Evolutionary conservation across 1,284 basidiomycete genomes (phyloP).

Genomic region (Anthracocystis walkeri): DNA sequence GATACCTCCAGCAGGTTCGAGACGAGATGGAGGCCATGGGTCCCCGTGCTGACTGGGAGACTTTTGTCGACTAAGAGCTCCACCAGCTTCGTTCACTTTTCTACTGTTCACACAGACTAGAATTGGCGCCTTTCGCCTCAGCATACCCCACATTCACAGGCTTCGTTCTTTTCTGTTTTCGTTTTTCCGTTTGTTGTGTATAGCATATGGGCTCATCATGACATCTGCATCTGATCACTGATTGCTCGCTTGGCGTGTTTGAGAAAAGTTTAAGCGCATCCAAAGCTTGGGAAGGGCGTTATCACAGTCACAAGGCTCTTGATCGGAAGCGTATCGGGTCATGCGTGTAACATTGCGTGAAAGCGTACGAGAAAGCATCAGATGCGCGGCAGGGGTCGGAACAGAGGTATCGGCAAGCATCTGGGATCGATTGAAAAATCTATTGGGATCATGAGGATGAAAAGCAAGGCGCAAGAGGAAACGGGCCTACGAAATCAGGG

Average conservation of each 20-base stretch:
- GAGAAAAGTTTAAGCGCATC: no score
- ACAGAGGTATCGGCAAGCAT: conserved; percentile 1
- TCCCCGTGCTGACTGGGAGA: conserved; percentile 43
- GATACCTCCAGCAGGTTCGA: conserved; percentile 36
- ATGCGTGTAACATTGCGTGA: neutral
- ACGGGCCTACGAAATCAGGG: neutral
- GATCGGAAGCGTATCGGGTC: neutral
- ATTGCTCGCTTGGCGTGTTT: no score
- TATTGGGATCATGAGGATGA: neutral
- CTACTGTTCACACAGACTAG: conserved; percentile 4
- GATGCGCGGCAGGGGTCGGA: neutral
- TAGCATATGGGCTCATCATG: no score
- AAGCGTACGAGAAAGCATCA: conserved; percentile 3
- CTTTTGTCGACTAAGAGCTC: conserved; percentile 32
- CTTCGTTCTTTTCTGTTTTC: neutral
- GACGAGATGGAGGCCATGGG: conserved; percentile 48
- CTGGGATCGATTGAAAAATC: neutral
- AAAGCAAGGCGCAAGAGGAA: neutral
- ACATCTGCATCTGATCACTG: neutral
- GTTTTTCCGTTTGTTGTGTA: no score
- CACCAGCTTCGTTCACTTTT: neutral
- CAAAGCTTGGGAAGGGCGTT: no score
- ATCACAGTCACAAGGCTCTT: neutral
- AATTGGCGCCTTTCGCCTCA: neutral
- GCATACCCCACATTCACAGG: conserved; percentile 10